Evolutionary conservation across 129 eudicot genomes (phyloP), one percentile per base, ranked within the genome.

Genomic region (Deinandra increscens): DNA sequence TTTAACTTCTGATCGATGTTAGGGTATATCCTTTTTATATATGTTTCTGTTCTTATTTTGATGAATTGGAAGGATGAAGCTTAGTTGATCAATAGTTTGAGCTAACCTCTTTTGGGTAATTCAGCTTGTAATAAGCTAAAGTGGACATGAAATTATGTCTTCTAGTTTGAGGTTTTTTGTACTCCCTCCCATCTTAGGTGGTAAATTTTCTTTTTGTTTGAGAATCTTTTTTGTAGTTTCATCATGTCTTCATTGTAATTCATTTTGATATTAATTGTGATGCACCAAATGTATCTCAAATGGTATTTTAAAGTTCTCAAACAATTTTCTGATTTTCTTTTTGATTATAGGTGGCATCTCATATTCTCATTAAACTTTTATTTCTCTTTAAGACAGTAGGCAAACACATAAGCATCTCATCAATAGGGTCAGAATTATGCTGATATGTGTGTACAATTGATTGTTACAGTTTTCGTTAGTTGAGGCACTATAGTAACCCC

Each of bases 361-460:
- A n/a, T 26, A n/a, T n/a, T 26, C 31, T 26, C 31, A 26, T 26
- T 26, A 26, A 26, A 26, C 31, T 26, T 26, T 26, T 26, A 26
- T 26, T 26, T 26, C 31, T 26, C 3, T 26, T 26, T 26, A 26
- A 26, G 31, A 26, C 3, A 26, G 31, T 3, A 26, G 3, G 3
- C 31, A 26, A 1, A 26, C 31, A 26, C 31, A 26, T 59, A 59
- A 22, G 42, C 43, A 12, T 20, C 22, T 42, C 12, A 42, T 18
- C 9, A 6, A 12, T 64, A 64, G 50, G 39, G 51, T 64, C 34
- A 20, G 51, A 18, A 5, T 37, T 17, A 18, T 63, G 46, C 36
- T 61, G 23, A 61, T 63, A 20, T 63, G 11, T 64, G 54, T 14
- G 17, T 44, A 64, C 70, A 7, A 20, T 41, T 64, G 36, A 64